Evolutionary conservation across 352 stramenopile genomes (phyloP).

Genomic region (Phytophthora rubi): DNA sequence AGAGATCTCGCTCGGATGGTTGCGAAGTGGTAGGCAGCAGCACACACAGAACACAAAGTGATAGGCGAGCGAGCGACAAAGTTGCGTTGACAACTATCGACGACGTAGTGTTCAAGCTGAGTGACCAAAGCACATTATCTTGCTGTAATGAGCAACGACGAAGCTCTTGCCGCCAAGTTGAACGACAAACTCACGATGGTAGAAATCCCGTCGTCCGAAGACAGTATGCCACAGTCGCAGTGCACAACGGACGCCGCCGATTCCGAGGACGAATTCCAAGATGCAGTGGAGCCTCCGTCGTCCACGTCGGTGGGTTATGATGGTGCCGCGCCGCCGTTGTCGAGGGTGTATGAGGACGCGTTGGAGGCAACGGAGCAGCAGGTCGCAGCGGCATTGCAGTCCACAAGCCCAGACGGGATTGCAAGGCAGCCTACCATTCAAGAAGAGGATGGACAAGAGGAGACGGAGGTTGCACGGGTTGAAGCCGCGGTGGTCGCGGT

Average conservation of each 20-base stretch:
- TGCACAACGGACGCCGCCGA: conserved; percentile 16
- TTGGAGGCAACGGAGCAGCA: conserved; percentile 36
- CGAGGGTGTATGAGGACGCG: conserved; percentile 33
- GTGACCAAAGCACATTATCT: not conserved
- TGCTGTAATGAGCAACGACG: conserved; percentile 14
- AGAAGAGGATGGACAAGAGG: conserved; percentile 13
- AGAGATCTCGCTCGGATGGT: conserved; percentile 23
- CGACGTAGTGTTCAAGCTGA: conserved; percentile 4
- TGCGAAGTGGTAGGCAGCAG: conserved; percentile 8
- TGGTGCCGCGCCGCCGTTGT: conserved; percentile 11
- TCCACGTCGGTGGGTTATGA: conserved; percentile 25
- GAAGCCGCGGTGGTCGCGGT: not conserved
- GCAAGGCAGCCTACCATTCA: conserved; percentile 19
- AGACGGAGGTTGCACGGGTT: not conserved
- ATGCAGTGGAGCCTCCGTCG: conserved; percentile 32
- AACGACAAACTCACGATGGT: conserved; percentile 16
- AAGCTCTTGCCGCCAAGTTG: conserved; percentile 1
- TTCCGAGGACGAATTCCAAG: conserved; percentile 40
- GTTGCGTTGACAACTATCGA: conserved; percentile 2
- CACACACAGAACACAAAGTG: conserved; percentile 16
- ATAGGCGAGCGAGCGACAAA: conserved; percentile 6
- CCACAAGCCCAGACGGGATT: conserved; percentile 14
- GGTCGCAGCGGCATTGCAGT: conserved; percentile 19
- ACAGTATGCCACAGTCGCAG: conserved; percentile 7
- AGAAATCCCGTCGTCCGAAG: conserved; percentile 19